Evolutionary conservation across 306 rosid genomes (phyloP), one percentile per base, ranked within the genome.

Genomic region (Quercus agrifolia): DNA sequence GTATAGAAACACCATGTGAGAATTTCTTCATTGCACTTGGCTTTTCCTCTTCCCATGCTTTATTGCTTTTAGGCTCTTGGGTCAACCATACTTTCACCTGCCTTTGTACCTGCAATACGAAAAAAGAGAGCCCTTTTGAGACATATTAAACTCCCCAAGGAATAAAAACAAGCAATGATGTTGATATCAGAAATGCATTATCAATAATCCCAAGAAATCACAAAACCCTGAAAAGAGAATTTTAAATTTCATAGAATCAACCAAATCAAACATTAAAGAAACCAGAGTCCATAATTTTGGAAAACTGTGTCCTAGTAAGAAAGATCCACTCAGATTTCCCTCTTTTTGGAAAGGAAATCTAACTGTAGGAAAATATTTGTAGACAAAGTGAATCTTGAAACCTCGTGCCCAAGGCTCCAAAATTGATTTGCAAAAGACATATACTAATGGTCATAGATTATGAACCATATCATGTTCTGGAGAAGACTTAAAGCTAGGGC

Each of bases 1-100:
- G 59, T 79, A 77, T 71, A 76, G 75, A 77, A 80, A 81, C 81
- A 75, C 76, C 83, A 61, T 79, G 83, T 46, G 79, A 64, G 77
- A 73, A 41, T 64, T 77, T 85, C 78, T 78, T 58, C 73, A 63
- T 57, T 80, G 80, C 87, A 74, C 81, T 86, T 35, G 14, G 35
- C 77, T 82, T 85, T 79, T 77, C 74, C 52, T 56, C 70, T 56
- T 44, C 70, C 54, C 70, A 66, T 71, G 56, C 86, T 85, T 85
- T 80, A 74, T 81, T 74, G 71, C 59, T 79, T 77, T 76, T 71
- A 67, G 74, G 69, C 56, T 54, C 28, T 77, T 14, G 73, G 66
- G 81, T 70, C 83, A 78, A 74, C 81, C 75, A 44, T 73, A 35
- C 83, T 41, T 59, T 77, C 81, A 70, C 49, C 85, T 71, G 79